Evolutionary conservation across 1,139 yeast genomes (phyloP), one percentile per base, ranked within the genome.

Genomic region (Sugiyamaella castrensis): DNA sequence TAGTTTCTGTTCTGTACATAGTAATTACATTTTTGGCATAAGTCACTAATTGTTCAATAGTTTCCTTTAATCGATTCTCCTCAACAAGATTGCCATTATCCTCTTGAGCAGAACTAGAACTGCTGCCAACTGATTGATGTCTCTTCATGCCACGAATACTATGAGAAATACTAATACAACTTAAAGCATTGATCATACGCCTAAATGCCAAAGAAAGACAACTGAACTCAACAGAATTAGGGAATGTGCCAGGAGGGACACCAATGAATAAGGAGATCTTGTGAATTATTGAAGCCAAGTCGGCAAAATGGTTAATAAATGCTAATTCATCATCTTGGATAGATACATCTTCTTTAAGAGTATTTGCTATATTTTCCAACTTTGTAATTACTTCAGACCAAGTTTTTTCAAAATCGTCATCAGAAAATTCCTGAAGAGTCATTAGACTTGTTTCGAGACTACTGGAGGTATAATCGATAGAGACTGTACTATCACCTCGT

Each of bases 211-310:
- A 50, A 9, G 64, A 54, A 12, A 61, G 48, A 9, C 56, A 62
- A 9, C 56, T 46, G 32, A 54, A 50, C 15, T 61, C 59, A 2
- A 53, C 34, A 12, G 57, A 43, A 7, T 60, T 52, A 8, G 64
- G 66, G 19, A 54, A 51, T 1, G 65, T 54, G 11, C 65, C 65
- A 9, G 63, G 61, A 2, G 66, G 65, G 33, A 62, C 57, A 7
- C 66, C 66, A 0, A 64, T 57, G 43, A 58, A 53, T 15, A 59
- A 47, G 27, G 60, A 53, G 13, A 62, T 55, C 15, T 54, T 56
- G 41, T 61, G 64, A 27, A 61, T 50, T 11, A 56, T 49, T 24
- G 56, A 49, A 8, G 63, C 53, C 9, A 62, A 56, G 16, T 50
- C 55, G 19, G 54, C 54, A 44, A 53, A 54, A 24, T 46, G 33